Conservation (phyloP, 495 filamentous ascomycete genomes). For the Xylaria cubensis region DNA sequence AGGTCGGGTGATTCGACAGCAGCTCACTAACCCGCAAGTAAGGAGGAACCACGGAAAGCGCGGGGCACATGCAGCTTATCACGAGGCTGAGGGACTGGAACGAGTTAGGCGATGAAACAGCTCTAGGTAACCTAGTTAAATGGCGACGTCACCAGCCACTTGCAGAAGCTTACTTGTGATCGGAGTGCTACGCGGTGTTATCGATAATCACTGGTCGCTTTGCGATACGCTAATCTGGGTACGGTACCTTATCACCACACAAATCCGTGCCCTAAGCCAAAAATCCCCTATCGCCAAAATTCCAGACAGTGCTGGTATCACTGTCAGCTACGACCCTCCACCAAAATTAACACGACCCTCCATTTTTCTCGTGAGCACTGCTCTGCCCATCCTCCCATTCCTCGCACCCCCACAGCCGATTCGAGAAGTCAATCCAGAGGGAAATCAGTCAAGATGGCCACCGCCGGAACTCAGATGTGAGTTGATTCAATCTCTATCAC, state of each 20-base stretch:
- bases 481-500: slow-evolving; percentile 35
- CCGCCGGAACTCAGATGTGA: slow-evolving; percentile 62
- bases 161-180: neutral
- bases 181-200: neutral
- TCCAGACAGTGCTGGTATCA: slow-evolving; percentile 32
- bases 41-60: slow-evolving; percentile 15
- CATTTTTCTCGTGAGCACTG: slow-evolving; percentile 29
- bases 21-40: neutral
- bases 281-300: slow-evolving; percentile 31
- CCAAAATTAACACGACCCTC: slow-evolving; percentile 29
- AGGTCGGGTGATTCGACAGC: neutral
- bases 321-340: slow-evolving; percentile 27
- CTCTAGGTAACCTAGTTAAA: neutral
- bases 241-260: slow-evolving; percentile 33
- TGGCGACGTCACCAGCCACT: slow-evolving; percentile 29
- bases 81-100: slow-evolving; percentile 20
- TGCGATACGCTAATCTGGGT: neutral
- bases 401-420: slow-evolving; percentile 27
- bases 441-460: slow-evolving; percentile 56
- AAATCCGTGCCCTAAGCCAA: slow-evolving; percentile 42
- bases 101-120: neutral
- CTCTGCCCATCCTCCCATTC: slow-evolving; percentile 24
- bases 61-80: slow-evolving; percentile 20
- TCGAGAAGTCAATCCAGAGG: slow-evolving; percentile 36
- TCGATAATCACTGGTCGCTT: slow-evolving; percentile 10